Evolutionary conservation across 202 grass and related monocot species (phyloP), one percentile per base, ranked within the genome.

Genomic region (Setaria italica): DNA sequence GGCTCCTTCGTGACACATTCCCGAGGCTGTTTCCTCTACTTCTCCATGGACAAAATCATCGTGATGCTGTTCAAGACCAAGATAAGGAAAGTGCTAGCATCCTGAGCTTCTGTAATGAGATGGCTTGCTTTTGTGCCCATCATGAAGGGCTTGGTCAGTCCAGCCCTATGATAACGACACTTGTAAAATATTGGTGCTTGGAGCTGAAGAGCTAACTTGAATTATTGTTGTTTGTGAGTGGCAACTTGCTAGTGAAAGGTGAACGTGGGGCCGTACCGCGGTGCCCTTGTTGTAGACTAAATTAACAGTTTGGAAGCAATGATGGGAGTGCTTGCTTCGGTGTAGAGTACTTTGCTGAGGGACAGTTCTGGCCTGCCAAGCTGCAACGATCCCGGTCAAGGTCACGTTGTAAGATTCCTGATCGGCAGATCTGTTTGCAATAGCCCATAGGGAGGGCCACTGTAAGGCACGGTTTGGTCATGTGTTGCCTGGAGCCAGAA

Each of bases 31-130:
- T 97, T 97, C 82, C 87, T 97, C 78, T 97, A 97, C 86, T 95
- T 97, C 80, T 95, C 91, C 41, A 91, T 95, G 89, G 89, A 91
- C 79, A 96, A 96, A 41, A 84, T 96, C 73, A 85, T 91, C 19
- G 94, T 96, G 73, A 90, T 96, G 94, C 74, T 96, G 65, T 96
- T 93, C 62, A 90, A 96, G 85, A 96, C 94, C 74, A 96, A 91
- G 80, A 74, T 96, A 56, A 87, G 86, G 57, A 85, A 89, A 89
- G 84, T 85, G 78, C 35, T 81, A 20, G 47, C 87, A 47, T 82
- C 90, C 60, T 95, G 60, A 91, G n/a, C 45, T 13, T 50, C 62
- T 70, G 63, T 56, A 90, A 48, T 13, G 47, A 86, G 81, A 77
- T 82, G 86, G 21, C 30, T 15, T 80, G 4, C 50, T 47, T 74